A percentile compares a stretch with the other conserved stretches of the same genome.
phyloP scores from a whole-genome alignment of 768 basidiomycete genomes.

The Suillus americanus region DNA sequence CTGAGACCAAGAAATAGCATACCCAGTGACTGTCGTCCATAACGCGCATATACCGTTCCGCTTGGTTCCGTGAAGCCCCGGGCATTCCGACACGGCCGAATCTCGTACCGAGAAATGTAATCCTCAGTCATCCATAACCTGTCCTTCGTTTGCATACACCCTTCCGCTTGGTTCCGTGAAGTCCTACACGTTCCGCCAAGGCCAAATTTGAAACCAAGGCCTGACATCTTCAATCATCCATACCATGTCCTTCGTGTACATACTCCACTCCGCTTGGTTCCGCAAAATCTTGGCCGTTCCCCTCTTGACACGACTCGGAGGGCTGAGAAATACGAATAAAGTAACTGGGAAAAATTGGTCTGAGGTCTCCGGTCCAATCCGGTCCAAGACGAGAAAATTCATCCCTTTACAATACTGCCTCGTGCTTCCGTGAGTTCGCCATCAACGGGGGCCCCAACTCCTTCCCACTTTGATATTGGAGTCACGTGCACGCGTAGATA shows the following conservation, averaged over 20 bases:
- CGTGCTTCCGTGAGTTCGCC: conserved; percentile 2
- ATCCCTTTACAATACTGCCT: conserved; percentile 1
- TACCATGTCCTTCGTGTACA: background rate
- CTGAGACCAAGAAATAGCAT: background rate
- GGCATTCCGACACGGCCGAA: background rate
- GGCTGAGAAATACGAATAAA: background rate
- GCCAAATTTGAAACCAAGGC: background rate
- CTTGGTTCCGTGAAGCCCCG: background rate
- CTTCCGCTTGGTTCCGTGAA: background rate
- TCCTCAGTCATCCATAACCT: background rate
- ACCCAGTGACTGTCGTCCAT: background rate
- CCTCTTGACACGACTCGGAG: background rate
- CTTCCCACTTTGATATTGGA: conserved; percentile 2
- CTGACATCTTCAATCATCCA: background rate
- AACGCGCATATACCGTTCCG: background rate
- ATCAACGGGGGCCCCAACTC: background rate
- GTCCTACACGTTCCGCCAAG: background rate
- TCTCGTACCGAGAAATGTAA: background rate
- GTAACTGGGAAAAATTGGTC: background rate
- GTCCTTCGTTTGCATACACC: background rate
- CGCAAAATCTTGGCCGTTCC: background rate
- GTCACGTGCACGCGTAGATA: conserved; percentile 12
- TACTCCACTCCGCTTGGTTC: background rate
- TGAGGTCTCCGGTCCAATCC: background rate
- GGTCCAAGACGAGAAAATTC: background rate